phyloP scores from a whole-genome alignment of 2,329 filamentous ascomycete genomes.

The Orbilia quercus region DNA sequence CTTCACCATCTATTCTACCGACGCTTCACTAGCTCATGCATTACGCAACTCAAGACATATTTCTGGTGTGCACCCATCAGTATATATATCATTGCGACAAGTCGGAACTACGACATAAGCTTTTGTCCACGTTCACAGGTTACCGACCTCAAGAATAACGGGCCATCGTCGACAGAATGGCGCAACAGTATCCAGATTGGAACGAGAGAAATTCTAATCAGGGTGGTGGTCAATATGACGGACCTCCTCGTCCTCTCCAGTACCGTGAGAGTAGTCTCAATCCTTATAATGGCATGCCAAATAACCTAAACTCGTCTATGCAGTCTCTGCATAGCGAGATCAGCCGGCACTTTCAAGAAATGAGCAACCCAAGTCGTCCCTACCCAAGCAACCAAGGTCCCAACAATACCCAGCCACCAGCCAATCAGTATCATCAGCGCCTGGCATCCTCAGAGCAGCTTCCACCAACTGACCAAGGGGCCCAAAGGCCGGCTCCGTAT shows the following conservation, averaged over 20 bases:
- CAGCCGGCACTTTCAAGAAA: conserved; percentile 49
- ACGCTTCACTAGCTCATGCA: background rate
- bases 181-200: conserved; percentile 49
- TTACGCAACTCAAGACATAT: background rate
- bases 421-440: conserved; percentile 28
- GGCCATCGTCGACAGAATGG: conserved; percentile 27
- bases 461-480: conserved; percentile 6
- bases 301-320: conserved; percentile 36
- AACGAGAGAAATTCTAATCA: conserved; percentile 28
- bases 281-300: conserved; percentile 29
- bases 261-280: conserved; percentile 39
- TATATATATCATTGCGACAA: conserved; percentile 35
- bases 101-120: conserved; percentile 46
- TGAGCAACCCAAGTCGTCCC: conserved; percentile 26
- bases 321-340: conserved; percentile 50
- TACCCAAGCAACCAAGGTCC: conserved; percentile 15
- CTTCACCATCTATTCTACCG: background rate
- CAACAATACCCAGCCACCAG: background rate
- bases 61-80: background rate
- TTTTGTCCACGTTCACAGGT: conserved; percentile 55
- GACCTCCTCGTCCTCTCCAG: conserved; percentile 47
- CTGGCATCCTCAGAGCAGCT: conserved; percentile 37
- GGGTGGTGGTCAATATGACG: conserved; percentile 23
- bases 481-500: conserved; percentile 12
- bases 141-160: conserved; percentile 6